Evolutionary conservation across 352 stramenopile species (phyloP).

Genomic region (Heterotrichella gracilis): DNA sequence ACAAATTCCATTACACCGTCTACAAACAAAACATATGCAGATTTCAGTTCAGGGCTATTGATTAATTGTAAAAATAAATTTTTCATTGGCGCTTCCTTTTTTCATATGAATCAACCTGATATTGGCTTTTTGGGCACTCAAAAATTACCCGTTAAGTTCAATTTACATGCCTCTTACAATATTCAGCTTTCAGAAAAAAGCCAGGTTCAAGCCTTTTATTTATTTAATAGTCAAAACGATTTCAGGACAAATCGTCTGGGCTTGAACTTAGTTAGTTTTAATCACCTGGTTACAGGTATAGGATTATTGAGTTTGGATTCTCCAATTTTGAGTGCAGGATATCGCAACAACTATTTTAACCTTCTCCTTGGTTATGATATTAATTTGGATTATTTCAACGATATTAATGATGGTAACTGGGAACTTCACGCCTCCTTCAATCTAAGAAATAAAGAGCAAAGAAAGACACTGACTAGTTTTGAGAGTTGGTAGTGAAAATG

Average conservation of each 20-base stretch:
- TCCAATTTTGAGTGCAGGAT: not conserved
- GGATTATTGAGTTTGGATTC: not conserved
- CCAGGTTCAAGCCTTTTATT: no score
- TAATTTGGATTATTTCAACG: not conserved
- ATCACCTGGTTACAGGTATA: not conserved
- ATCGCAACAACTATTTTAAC: not conserved
- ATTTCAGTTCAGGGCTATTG: not conserved
- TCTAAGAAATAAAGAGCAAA: not conserved
- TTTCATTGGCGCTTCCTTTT: not conserved
- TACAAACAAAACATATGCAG: not conserved
- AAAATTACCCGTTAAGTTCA: conserved; percentile 1
- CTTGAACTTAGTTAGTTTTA: not conserved
- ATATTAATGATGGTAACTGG: not conserved
- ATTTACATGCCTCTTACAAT: not conserved
- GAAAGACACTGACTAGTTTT: not conserved
- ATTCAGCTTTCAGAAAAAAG: no score
- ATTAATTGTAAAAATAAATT: not conserved
- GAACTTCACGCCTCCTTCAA: not conserved
- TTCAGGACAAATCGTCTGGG: not conserved
- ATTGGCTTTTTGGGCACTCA: not conserved
- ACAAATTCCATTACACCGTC: not conserved
- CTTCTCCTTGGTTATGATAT: not conserved
- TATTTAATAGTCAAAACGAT: no score
- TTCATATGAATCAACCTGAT: not conserved
- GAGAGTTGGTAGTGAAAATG: not conserved